phyloP scores from a whole-genome alignment of 345 rosid genomes.

The Brassica incana region DNA sequence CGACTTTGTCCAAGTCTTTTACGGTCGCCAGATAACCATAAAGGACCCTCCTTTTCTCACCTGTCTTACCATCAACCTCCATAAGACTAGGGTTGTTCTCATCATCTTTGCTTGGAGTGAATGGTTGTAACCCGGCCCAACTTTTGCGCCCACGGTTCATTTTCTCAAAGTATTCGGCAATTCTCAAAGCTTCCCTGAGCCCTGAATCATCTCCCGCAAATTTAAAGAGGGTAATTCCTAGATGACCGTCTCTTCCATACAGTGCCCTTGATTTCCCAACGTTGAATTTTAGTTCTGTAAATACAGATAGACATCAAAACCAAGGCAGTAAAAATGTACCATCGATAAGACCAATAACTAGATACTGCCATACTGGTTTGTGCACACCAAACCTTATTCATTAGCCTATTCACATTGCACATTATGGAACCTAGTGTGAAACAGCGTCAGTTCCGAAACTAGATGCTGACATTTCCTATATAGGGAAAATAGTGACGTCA shows the following conservation, averaged over 20 bases:
- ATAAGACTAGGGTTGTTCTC: slow-evolving; percentile 74
- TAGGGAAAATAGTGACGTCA: slow-evolving; percentile 6
- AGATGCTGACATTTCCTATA: slow-evolving; percentile 9
- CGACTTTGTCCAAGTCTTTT: slow-evolving; percentile 73
- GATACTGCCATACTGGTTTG: slow-evolving; percentile 8
- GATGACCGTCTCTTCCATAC: slow-evolving; percentile 94
- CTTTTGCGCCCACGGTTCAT: slow-evolving; percentile 72
- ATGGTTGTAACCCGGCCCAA: slow-evolving; percentile 66
- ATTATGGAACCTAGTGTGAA: slow-evolving; percentile 14
- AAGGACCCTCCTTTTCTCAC: slow-evolving; percentile 74
- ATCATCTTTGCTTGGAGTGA: slow-evolving; percentile 67
- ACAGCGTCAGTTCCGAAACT: slow-evolving; percentile 18
- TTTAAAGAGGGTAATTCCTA: slow-evolving; percentile 72
- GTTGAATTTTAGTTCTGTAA: slow-evolving; percentile 75
- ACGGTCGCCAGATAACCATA: slow-evolving; percentile 83
- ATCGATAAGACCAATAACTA: slow-evolving; percentile 19
- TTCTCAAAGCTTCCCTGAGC: slow-evolving; percentile 68
- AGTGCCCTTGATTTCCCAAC: slow-evolving; percentile 87
- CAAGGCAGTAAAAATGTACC: slow-evolving; percentile 25
- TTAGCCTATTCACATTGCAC: slow-evolving; percentile 26
- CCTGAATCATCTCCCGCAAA: slow-evolving; percentile 70
- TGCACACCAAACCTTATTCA: slow-evolving; percentile 18
- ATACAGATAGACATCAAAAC: slow-evolving; percentile 34
- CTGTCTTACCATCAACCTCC: slow-evolving; percentile 61
- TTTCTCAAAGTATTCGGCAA: slow-evolving; percentile 81